These are phyloP conservation scores for Colletotrichum sansevieriae DNA, from an alignment of 2,329 filamentous ascomycete genomes.

Conservation along the genomic window DNA sequence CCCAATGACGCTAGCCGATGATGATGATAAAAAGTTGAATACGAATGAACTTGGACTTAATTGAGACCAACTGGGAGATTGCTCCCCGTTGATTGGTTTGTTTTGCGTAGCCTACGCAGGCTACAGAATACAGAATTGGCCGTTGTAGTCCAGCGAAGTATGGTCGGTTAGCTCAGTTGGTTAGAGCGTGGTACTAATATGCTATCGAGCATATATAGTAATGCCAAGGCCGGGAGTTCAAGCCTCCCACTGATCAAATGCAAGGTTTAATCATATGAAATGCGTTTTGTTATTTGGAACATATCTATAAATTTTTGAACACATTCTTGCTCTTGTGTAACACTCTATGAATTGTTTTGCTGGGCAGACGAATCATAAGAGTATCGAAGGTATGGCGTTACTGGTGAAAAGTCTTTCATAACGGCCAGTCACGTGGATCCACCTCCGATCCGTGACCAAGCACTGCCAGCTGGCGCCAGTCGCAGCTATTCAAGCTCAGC, in stretches of 20 bases:
- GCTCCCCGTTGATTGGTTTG: too few species aligned
- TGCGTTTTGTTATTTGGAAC: background rate
- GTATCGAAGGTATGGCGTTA: too few species aligned
- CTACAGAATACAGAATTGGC: too few species aligned
- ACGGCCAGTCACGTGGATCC: background rate
- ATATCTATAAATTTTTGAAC: background rate
- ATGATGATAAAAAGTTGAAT: too few species aligned
- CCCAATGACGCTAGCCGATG: background rate
- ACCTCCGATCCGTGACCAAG: background rate
- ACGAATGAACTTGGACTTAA: background rate
- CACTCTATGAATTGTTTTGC: too few species aligned
- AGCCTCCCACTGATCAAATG: slow-evolving; percentile 38
- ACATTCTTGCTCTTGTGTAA: background rate
- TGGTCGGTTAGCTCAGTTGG: slow-evolving; percentile 42
- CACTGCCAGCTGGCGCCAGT: slow-evolving; percentile 5
- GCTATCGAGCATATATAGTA: slow-evolving; percentile 13
- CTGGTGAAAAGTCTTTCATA: too few species aligned
- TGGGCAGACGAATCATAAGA: too few species aligned
- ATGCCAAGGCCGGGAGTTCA: slow-evolving; percentile 41
- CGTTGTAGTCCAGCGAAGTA: fast-evolving
- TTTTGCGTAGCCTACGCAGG: too few species aligned
- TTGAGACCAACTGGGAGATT: background rate
- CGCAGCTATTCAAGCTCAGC: slow-evolving; percentile 2
- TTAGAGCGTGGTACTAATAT: slow-evolving; percentile 42
- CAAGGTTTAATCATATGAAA: slow-evolving; percentile 1